Base-by-base conservation (phyloP, 805 yeast species). In the Blastobotrys terrestris region DNA sequence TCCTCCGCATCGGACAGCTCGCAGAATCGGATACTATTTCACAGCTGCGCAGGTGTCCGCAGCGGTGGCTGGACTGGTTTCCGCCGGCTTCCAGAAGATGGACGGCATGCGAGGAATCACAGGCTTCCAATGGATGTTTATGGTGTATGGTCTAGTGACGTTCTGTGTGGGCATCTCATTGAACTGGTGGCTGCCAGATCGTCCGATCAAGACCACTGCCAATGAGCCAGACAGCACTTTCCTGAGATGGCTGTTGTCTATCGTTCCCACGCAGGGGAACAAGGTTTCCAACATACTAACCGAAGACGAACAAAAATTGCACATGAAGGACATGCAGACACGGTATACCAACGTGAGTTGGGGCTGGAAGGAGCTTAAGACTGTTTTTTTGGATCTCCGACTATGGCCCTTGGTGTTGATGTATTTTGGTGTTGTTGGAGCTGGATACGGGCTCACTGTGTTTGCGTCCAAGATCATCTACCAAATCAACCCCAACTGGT, bases 21-120 rank as follows among this genome's bases (percentile, higher is more conserved):
- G 79, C 57, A 74, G 96, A 64, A 85, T 88, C 57, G 96, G 96
- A 1, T 88, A 85, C 70, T 88, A 88, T 67, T 88, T 84, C 68
- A 88, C 96, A 1, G 96, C 96, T 18, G 95, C 96, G 1, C 96
- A 88, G 68, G 66, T 88, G n/a, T 82, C 91, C 45, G 91, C 95
- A 0, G 82, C 95, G n/a, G 92, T 81, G 6, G 90, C 91, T 6
- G 96, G 96, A 42, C 76, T 88, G 52, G 88, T 88, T 13, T 79
- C 86, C 52, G 96, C 96, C 2, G 95, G 95, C 0, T 86, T 88
- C 72, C 96, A 88, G 65, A 83, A 78, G 58, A 84, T 88, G 80
- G 91, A 88, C 64, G 84, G 83, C 55, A 70, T 59, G 15, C 70
- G 79, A 31, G 95, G 96, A 1, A 73, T 74, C 54, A 77, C 83